These are phyloP conservation scores for Mesotaenium endlicherianum DNA, from an alignment of 139 green algal genomes.

Conservation along the genomic window DNA sequence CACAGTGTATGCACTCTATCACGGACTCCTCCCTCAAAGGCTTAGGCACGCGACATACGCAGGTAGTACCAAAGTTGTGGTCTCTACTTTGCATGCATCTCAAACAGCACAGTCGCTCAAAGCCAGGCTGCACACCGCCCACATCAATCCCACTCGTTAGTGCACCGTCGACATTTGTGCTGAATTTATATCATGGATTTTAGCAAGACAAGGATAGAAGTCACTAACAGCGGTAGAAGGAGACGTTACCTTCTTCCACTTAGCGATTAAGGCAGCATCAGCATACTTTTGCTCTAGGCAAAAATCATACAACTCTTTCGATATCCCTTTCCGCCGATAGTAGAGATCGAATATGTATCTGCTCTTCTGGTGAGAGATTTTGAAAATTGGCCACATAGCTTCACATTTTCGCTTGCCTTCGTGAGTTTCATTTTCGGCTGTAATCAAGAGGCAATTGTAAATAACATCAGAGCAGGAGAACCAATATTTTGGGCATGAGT, in stretches of 20 bases:
- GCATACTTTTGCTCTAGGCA: constrained; percentile 48
- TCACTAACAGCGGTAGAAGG: not conserved
- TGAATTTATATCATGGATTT: not conserved
- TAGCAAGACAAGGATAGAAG: not conserved
- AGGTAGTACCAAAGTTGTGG: constrained; percentile 56
- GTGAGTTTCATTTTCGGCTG: constrained; percentile 53
- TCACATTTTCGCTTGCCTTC: constrained; percentile 56
- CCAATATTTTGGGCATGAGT: not conserved
- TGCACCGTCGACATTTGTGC: too few relatives aligned
- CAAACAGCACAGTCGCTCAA: constrained; percentile 54
- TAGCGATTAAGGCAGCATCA: constrained; percentile 40
- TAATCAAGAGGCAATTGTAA: not conserved
- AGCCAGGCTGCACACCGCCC: constrained; percentile 47
- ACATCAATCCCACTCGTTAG: too few relatives aligned
- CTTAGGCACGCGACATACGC: constrained; percentile 56
- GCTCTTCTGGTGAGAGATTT: constrained; percentile 52
- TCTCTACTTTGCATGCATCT: constrained; percentile 53
- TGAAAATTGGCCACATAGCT: constrained; percentile 55
- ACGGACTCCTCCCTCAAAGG: constrained; percentile 40
- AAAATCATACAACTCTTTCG: constrained; percentile 53
- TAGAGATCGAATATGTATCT: constrained; percentile 53
- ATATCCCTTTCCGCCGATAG: constrained; percentile 52
- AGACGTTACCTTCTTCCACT: constrained; percentile 53
- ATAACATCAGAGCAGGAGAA: not conserved
- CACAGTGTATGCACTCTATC: constrained; percentile 52